Evolutionary conservation across 164 flowering plant genomes (phyloP), one percentile per base, ranked within the genome.

Genomic region (Vitis rupestris): DNA sequence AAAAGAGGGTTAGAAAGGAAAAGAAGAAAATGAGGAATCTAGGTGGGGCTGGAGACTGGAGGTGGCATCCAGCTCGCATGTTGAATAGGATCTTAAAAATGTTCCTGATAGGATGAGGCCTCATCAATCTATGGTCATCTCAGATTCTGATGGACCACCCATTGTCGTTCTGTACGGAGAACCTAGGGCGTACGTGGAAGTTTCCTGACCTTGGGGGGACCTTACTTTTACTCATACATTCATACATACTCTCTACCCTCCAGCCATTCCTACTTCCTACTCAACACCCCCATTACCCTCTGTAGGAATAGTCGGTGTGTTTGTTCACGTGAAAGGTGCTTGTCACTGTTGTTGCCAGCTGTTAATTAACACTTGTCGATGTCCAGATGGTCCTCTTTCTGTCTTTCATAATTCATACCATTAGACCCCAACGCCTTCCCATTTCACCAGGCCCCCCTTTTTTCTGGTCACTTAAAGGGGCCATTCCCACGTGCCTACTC

Each of bases 371-470:
- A 65, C 64, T 65, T 71, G 63, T 64, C 57, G 12, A 29, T n/a
- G 59, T 59, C 47, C 15, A 12, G 59, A 37, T 58, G 64, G 69
- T 65, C 74, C 69, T 65, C n/a, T 17, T 63, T 68, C 44, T 57
- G 53, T 1, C 74, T 59, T 71, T 64, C 1, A 3, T 61, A 13
- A 16, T 10, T 61, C 61, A 7, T 3, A 30, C 61, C 30, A 59
- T 29, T 30, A 27, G 10, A 37, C 44, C 44, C 44, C 27, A 23
- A 23, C 27, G 27, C 2, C 27, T 23, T 23, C 2, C 27, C 27
- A 23, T 23, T 23, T 23, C 27, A 23, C 27, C 27, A 23, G 27
- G 2, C 27, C 27, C 27, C 27, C 2, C 27, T 19, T 31, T 31
- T 23, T 59, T 59, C 7, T 27, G 61, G 37, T 37, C 27, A 30